These are phyloP conservation scores for Metarhizium brunneum DNA, from an alignment of 2,329 filamentous ascomycete species.

Conservation along the genomic window DNA sequence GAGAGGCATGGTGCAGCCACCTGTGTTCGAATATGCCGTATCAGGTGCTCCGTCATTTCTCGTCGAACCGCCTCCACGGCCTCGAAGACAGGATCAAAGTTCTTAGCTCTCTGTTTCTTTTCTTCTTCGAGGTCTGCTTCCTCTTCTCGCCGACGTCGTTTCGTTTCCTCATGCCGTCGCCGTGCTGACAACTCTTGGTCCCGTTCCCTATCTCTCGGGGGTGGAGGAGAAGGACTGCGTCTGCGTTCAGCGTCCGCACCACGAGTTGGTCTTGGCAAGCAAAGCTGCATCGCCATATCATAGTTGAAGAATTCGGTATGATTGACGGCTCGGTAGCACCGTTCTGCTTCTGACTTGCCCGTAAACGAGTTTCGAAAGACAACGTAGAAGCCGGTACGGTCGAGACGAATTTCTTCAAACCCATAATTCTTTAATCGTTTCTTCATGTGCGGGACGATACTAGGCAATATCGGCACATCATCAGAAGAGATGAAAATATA, in stretches of 20 bases:
- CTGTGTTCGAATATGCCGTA: constrained; percentile 81
- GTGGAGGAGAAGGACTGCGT: constrained; percentile 27
- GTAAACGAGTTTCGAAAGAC: constrained; percentile 72
- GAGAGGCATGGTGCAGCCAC: constrained; percentile 75
- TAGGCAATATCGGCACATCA: constrained; percentile 76
- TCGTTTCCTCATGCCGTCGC: constrained; percentile 55
- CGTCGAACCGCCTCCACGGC: constrained; percentile 69
- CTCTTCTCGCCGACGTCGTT: constrained; percentile 59
- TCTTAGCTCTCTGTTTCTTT: constrained; percentile 75
- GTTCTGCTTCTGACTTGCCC: constrained; percentile 71
- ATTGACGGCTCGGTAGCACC: constrained; percentile 71
- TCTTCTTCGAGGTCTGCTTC: constrained; percentile 82
- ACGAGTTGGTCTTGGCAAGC: constrained; percentile 20
- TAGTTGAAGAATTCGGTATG: constrained; percentile 86
- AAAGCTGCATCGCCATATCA: constrained; percentile 79
- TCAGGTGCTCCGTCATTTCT: constrained; percentile 77
- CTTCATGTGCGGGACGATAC: constrained; percentile 82
- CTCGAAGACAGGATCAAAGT: constrained; percentile 83
- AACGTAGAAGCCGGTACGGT: constrained; percentile 83
- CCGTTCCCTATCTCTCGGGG: background rate
- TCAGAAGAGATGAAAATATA: constrained; percentile 86
- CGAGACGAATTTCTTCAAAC: constrained; percentile 73
- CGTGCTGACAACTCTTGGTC: constrained; percentile 14
- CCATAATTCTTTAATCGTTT: constrained; percentile 77
- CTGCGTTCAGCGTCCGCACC: constrained; percentile 16